Base-by-base conservation (phyloP, 257 asterid species). In the Knoxia roxburghii region DNA sequence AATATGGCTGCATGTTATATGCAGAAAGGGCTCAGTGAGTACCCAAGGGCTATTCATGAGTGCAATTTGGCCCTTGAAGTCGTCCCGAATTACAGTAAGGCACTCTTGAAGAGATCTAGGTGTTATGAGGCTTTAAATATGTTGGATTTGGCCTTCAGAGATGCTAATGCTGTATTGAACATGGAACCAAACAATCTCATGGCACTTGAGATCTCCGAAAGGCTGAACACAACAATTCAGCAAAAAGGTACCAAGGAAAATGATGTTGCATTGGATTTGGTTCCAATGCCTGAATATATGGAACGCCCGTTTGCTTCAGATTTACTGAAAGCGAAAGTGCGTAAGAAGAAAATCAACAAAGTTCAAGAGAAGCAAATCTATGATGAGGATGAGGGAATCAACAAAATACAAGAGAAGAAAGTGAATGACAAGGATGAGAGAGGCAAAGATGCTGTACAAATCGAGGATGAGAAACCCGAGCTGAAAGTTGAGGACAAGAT, bases 61-160 rank as follows among this genome's bases (percentile, higher is more conserved):
- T 90, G 97, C 72, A 88, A 90, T 83, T 80, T 90, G 77, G 90
- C 97, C 51, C 96, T 90, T 56, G 96, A 88, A 67, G 95, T 90
- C 65, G 79, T 96, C 46, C 96, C 97, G 2, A 88, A 84, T 51
- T 86, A 88, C 32, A 83, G 92, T 67, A 90, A 90, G 82, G 96
- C 97, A 0, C 83, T 90, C 40, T 67, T 90, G 89, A 90, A 90
- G 87, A 83, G 95, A 78, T 85, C 96, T 56, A 74, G 96, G 83
- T 90, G 97, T 80, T 90, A 90, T 67, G 97, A 90, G 83, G 91
- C 95, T 10, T 64, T 90, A 80, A 77, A 86, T 76, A 79, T 76
- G 88, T 78, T 88, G 43, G 88, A 86, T 74, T 82, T 90, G 83
- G 89, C 96, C 0, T 74, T 77, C 26, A 83, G 89, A 73, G 97